phyloP scores from a whole-genome alignment of 495 filamentous ascomycete genomes.

The Rostrohypoxylon terebratum region DNA sequence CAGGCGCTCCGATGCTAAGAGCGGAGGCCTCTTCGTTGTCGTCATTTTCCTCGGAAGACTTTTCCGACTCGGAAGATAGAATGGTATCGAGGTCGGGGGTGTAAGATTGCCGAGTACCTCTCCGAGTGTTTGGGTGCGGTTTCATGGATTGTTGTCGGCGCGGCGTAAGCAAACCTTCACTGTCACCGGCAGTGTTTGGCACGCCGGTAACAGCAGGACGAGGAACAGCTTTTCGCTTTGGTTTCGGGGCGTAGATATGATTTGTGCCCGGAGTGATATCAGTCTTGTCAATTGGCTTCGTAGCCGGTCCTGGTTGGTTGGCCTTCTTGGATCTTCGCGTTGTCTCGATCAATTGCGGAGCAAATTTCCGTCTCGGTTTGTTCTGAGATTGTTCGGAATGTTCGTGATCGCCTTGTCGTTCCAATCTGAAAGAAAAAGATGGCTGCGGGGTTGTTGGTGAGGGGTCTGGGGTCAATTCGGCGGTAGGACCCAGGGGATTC shows the following conservation, averaged over 20 bases:
- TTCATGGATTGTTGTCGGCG: slow-evolving; percentile 54
- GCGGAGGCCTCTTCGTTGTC: slow-evolving; percentile 36
- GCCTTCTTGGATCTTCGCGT: slow-evolving; percentile 66
- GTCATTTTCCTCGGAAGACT: slow-evolving; percentile 52
- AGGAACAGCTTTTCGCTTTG: slow-evolving; percentile 52
- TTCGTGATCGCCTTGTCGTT: slow-evolving; percentile 27
- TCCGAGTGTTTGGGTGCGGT: slow-evolving; percentile 53
- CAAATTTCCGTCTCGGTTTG: slow-evolving; percentile 62
- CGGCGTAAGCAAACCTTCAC: slow-evolving; percentile 43
- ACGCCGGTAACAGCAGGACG: slow-evolving; percentile 39
- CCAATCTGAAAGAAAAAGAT: slow-evolving; percentile 33
- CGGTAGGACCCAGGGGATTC: slow-evolving; percentile 50
- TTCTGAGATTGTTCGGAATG: slow-evolving; percentile 30
- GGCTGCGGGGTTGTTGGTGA: slow-evolving; percentile 57
- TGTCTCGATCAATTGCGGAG: slow-evolving; percentile 77
- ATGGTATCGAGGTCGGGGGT: slow-evolving; percentile 56
- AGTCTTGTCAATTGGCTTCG: slow-evolving; percentile 65
- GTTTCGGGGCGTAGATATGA: slow-evolving; percentile 64
- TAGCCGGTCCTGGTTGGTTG: slow-evolving; percentile 63
- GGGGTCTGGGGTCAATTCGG: slow-evolving; percentile 64
- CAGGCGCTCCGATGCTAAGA: slow-evolving; percentile 48
- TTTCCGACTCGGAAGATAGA: slow-evolving; percentile 50
- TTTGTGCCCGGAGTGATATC: slow-evolving; percentile 69
- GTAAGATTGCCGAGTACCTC: slow-evolving; percentile 55
- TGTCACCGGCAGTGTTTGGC: slow-evolving; percentile 33